A percentile compares a stretch with the other conserved stretches of the same genome.
phyloP scores from a whole-genome alignment of 2,329 filamentous ascomycete genomes.

The Juglanconis sp. region DNA sequence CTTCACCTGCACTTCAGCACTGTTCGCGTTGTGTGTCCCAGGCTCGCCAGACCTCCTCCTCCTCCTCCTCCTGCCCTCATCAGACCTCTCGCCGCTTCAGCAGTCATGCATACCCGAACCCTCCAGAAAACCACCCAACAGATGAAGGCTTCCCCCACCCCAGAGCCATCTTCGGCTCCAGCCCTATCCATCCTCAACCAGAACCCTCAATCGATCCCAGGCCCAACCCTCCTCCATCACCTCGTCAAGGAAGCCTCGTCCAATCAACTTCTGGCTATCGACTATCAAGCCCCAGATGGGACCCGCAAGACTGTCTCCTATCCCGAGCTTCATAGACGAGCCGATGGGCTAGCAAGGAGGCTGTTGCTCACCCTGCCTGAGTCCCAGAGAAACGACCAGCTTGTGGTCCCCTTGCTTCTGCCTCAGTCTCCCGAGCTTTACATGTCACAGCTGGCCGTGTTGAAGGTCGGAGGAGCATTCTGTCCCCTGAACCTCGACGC shows the following conservation, averaged over 20 bases:
- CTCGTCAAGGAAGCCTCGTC: constrained; percentile 48
- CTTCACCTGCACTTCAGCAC: background rate
- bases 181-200: constrained; percentile 46
- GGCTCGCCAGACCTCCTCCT: background rate
- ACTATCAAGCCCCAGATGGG: constrained; percentile 55
- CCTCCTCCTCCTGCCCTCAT: background rate
- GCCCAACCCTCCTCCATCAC: constrained; percentile 49
- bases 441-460: constrained; percentile 69
- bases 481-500: constrained; percentile 80
- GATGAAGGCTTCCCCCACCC: background rate
- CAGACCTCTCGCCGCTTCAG: background rate
- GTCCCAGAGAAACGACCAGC: constrained; percentile 25
- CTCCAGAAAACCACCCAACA: constrained; percentile 11
- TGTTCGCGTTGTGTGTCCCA: background rate
- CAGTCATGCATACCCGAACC: constrained; percentile 2
- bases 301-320: constrained; percentile 55
- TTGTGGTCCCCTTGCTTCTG: constrained; percentile 71
- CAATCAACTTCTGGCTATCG: constrained; percentile 52
- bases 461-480: constrained; percentile 81
- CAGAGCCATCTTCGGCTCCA: background rate
- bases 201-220: constrained; percentile 35
- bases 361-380: constrained; percentile 2
- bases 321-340: constrained; percentile 49
- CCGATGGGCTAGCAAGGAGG: constrained; percentile 7
- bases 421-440: constrained; percentile 78